phyloP scores from a whole-genome alignment of 768 basidiomycete species.

The Trametes villosa region DNA sequence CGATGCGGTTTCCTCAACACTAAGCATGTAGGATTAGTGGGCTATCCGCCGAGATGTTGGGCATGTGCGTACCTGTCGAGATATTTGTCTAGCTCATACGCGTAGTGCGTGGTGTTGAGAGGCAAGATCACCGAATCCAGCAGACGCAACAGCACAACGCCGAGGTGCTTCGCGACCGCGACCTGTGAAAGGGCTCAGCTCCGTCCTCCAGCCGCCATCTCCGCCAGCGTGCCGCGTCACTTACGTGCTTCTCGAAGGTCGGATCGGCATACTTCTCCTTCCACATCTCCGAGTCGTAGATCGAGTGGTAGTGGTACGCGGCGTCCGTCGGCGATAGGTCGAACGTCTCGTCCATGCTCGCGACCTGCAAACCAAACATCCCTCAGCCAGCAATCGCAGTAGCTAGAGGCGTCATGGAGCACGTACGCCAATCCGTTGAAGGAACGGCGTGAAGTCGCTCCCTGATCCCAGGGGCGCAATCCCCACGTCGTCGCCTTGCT shows the following conservation, averaged over 20 bases:
- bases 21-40: background rate
- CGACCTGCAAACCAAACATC: constrained; percentile 34
- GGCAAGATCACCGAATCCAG: constrained; percentile 60
- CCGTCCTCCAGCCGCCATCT: background rate
- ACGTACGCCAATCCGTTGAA: constrained; percentile 75
- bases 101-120: constrained; percentile 70
- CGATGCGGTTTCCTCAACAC: constrained; percentile 25
- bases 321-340: constrained; percentile 42
- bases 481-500: constrained; percentile 32
- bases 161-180: constrained; percentile 61
- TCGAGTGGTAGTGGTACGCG: constrained; percentile 63
- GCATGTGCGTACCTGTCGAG: constrained; percentile 39
- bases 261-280: constrained; percentile 66
- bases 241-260: constrained; percentile 59
- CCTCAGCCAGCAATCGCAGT: background rate
- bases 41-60: background rate
- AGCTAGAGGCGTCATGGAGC: constrained; percentile 24
- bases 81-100: constrained; percentile 56
- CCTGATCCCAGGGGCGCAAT: constrained; percentile 77
- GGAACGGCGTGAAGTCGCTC: constrained; percentile 90
- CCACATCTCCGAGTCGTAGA: constrained; percentile 63
- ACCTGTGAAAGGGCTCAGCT: constrained; percentile 36
- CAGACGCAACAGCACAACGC: constrained; percentile 55
- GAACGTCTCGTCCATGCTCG: constrained; percentile 44
- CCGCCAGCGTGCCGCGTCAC: constrained; percentile 16